Percentiles rank a stretch among this genome's conserved stretches.
Evolutionary conservation across 2,329 filamentous ascomycete genomes (phyloP).

Genomic region (Allantophomopsis cytisporea): DNA sequence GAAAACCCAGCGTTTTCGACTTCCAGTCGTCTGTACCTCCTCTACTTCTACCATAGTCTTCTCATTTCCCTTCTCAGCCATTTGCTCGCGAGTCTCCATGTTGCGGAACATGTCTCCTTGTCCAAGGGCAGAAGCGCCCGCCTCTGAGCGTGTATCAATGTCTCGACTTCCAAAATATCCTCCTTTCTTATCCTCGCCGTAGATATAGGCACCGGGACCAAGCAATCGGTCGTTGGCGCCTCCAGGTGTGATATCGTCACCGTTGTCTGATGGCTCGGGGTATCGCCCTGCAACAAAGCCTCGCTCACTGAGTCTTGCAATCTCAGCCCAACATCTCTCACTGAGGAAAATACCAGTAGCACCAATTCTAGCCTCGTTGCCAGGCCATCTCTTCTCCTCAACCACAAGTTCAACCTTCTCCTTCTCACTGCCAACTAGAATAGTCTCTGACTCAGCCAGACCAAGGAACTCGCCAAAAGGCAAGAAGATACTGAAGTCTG

Average conservation of each 20-base stretch:
- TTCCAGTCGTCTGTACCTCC: constrained; percentile 61
- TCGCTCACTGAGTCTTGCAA: constrained; percentile 61
- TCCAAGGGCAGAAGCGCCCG: constrained; percentile 80
- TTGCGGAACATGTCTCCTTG: constrained; percentile 98
- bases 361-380: constrained; percentile 80
- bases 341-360: constrained; percentile 92
- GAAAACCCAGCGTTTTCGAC: constrained; percentile 83
- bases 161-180: constrained; percentile 68
- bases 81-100: constrained; percentile 81
- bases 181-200: constrained; percentile 60
- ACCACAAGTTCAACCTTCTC: constrained; percentile 89
- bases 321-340: constrained; percentile 88
- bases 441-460: constrained; percentile 68
- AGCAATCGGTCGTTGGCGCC: constrained; percentile 48
- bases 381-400: constrained; percentile 83
- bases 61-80: constrained; percentile 90
- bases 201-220: constrained; percentile 45
- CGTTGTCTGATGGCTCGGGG: constrained; percentile 40
- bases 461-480: constrained; percentile 94
- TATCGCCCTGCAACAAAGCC: constrained; percentile 39
- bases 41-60: constrained; percentile 86
- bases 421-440: constrained; percentile 80
- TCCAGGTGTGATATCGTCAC: constrained; percentile 45
- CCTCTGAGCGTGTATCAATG: constrained; percentile 76
- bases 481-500: constrained; percentile 90